These are phyloP conservation scores for Luffa acutangula DNA, from an alignment of 306 rosid species.

Conservation along the genomic window DNA sequence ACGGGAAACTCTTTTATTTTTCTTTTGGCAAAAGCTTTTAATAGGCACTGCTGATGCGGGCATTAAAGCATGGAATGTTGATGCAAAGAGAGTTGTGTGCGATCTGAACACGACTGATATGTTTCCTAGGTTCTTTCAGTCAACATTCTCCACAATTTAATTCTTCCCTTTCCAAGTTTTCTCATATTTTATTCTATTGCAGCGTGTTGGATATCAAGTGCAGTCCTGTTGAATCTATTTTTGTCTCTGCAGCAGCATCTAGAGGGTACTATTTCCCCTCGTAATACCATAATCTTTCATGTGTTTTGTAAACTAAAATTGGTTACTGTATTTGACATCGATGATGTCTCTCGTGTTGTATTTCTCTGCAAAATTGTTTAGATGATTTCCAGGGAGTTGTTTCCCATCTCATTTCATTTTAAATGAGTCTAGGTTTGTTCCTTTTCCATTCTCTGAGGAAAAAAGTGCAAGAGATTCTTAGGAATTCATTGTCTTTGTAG, in stretches of 20 bases:
- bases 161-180: slow-evolving; percentile 9
- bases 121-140: slow-evolving; percentile 64
- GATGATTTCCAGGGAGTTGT: background rate
- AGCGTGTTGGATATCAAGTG: slow-evolving; percentile 92
- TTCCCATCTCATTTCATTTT: background rate
- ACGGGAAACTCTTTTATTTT: slow-evolving; percentile 15
- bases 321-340: background rate
- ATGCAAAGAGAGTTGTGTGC: slow-evolving; percentile 95
- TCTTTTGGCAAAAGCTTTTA: slow-evolving; percentile 64
- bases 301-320: background rate
- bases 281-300: background rate
- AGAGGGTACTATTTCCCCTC: slow-evolving; percentile 44
- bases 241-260: slow-evolving; percentile 93
- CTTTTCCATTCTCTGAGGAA: background rate
- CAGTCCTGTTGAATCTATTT: slow-evolving; percentile 92
- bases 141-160: slow-evolving; percentile 3
- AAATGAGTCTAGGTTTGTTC: background rate
- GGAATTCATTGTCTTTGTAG: slow-evolving; percentile 30
- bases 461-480: background rate
- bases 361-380: slow-evolving; percentile 3
- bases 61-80: slow-evolving; percentile 95
- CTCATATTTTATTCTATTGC: slow-evolving; percentile 19
- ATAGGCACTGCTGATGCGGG: slow-evolving; percentile 92
- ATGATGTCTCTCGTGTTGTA: background rate
- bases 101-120: slow-evolving; percentile 72